Percentiles rank a stretch among this genome's conserved stretches.
These are phyloP conservation scores for Zasmidium cellare DNA, from an alignment of 2,329 filamentous ascomycete species.

Conservation along the genomic window DNA sequence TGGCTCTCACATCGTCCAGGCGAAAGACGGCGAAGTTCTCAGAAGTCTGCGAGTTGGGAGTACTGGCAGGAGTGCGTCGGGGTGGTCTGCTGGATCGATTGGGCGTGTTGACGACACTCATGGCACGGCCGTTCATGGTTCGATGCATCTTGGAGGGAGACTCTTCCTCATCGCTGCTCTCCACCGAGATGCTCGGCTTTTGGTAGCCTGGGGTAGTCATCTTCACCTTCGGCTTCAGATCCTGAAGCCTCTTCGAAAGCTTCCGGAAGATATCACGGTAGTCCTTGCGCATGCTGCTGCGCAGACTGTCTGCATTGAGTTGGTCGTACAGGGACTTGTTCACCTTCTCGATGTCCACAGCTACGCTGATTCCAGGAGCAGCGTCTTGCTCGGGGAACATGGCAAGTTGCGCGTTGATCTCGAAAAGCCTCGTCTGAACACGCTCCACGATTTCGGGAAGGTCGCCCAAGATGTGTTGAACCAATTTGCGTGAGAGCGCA, in stretches of 20 bases:
- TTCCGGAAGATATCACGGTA: conserved; percentile 50
- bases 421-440: conserved; percentile 48
- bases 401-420: conserved; percentile 57
- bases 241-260: conserved; percentile 49
- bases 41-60: neutral
- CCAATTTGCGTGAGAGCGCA: conserved; percentile 50
- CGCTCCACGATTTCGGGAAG: conserved; percentile 44
- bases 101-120: conserved; percentile 1
- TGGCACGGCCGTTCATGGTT: conserved; percentile 14
- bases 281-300: conserved; percentile 42
- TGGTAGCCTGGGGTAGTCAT: conserved; percentile 28
- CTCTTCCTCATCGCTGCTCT: conserved; percentile 21
- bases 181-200: conserved; percentile 15
- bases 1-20: conserved; percentile 33
- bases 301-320: conserved; percentile 50
- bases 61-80: conserved; percentile 16
- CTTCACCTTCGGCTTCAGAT: conserved; percentile 30
- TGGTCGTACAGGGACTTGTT: conserved; percentile 54
- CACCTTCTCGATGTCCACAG: conserved; percentile 60
- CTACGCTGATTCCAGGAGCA: conserved; percentile 67
- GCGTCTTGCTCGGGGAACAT: conserved; percentile 62
- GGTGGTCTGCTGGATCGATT: neutral
- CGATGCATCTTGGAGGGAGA: conserved; percentile 37
- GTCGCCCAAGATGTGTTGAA: conserved; percentile 45
- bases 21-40: conserved; percentile 31